Evolutionary conservation across 164 flowering plant genomes (phyloP), one percentile per base, ranked within the genome.

Genomic region (Dillenia suffruticosa): DNA sequence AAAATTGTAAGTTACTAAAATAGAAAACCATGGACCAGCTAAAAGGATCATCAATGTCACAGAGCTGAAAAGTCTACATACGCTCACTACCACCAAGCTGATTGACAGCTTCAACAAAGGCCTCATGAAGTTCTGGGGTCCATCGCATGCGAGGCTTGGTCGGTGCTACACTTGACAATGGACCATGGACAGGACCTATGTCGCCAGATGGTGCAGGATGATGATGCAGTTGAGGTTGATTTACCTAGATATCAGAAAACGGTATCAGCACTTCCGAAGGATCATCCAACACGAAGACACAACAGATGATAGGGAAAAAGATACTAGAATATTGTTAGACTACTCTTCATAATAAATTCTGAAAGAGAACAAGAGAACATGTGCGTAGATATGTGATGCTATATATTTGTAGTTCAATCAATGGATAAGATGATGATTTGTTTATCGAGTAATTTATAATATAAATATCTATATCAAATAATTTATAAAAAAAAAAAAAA

Each of bases 51-150:
- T 32, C 7, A 32, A 32, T 32, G 40, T 32, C 8, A 19, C 49
- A 13, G 22, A 10, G 56, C 40, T 22, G 24, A 54, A 12, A 16
- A 15, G 45, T 53, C 8, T 60, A 72, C 83, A 9, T 45, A 86
- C 92, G 69, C 64, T 86, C 92, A 78, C 86, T 68, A 46, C 92
- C 92, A 67, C 89, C 92, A 71, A 86, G 89, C 56, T 75, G 69
- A 63, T 77, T 77, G 55, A 79, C 82, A 58, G 89, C 88, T 58
- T 82, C 82, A 19, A 84, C 89, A 76, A 86, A 86, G 63, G 87
- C 71, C 58, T 86, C 92, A 63, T 86, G 92, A 47, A 84, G 87
- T 65, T 86, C 92, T 14, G 78, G 85, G 11, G 89, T 86, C 92
- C 92, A 86, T 8, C 91, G 77, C 87, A 86, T 86, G 45, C 91